Conservation (phyloP, 805 yeast genomes). For the Blastobotrys parvus region DNA sequence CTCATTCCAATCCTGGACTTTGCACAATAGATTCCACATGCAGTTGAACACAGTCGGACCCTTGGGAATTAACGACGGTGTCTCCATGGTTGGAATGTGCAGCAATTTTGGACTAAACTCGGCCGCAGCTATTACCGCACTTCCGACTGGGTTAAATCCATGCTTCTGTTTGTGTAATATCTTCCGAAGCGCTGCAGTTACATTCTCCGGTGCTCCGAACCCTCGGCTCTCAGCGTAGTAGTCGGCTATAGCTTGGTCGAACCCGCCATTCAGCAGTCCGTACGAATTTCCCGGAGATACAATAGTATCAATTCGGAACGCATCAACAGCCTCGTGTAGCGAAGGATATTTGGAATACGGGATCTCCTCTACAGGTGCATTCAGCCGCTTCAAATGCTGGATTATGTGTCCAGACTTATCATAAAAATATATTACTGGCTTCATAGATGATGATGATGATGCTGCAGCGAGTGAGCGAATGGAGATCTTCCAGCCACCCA, state of each 20-base stretch:
- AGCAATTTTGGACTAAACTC: constrained; percentile 24
- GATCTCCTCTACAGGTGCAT: neutral
- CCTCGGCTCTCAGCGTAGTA: constrained; percentile 18
- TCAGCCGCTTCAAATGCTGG: neutral
- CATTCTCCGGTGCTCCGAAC: constrained; percentile 10
- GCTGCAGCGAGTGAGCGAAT: too few species aligned
- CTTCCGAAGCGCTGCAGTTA: constrained; percentile 13
- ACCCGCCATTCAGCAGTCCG: constrained; percentile 46
- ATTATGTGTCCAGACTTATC: neutral
- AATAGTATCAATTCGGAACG: constrained; percentile 21
- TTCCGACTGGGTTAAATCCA: constrained; percentile 30
- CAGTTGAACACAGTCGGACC: constrained; percentile 29
- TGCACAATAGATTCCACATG: constrained; percentile 30
- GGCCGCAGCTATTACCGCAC: constrained; percentile 23
- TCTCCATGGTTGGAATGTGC: constrained; percentile 35
- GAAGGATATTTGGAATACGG: neutral
- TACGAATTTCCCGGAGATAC: constrained; percentile 47
- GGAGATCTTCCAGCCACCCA: too few species aligned
- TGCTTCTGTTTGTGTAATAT: constrained; percentile 7
- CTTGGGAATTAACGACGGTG: constrained; percentile 20
- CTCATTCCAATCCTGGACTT: constrained; percentile 13
- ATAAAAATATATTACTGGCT: neutral
- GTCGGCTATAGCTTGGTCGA: constrained; percentile 34
- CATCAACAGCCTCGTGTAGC: constrained; percentile 5
- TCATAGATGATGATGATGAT: too few species aligned